phyloP scores from a whole-genome alignment of 2,329 filamentous ascomycete species.

The Ophiostoma sp. region DNA sequence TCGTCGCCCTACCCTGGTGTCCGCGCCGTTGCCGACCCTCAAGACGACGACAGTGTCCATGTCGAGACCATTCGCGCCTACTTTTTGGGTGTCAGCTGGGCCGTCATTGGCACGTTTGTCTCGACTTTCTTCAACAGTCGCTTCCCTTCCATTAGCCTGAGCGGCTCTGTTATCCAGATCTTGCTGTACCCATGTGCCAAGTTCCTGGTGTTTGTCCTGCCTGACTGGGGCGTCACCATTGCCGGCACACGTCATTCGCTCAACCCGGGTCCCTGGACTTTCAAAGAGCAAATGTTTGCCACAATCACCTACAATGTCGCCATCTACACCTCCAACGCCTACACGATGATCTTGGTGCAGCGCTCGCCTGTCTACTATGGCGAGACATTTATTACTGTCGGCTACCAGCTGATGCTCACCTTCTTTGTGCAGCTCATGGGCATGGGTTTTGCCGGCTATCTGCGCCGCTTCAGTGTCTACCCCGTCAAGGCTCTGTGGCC shows the following conservation, averaged over 20 bases:
- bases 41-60: conserved; percentile 40
- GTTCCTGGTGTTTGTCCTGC: conserved; percentile 45
- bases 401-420: conserved; percentile 44
- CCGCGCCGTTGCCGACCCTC: conserved; percentile 42
- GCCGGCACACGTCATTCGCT: conserved; percentile 42
- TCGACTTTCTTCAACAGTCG: conserved; percentile 45
- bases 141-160: conserved; percentile 42
- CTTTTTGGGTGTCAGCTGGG: conserved; percentile 44
- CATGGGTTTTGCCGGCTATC: conserved; percentile 45
- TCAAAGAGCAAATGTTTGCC: conserved; percentile 46
- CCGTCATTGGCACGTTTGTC: conserved; percentile 43
- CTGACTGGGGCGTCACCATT: conserved; percentile 47
- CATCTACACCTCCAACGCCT: conserved; percentile 40
- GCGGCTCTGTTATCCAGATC: conserved; percentile 46
- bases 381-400: conserved; percentile 43
- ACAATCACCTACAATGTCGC: conserved; percentile 44
- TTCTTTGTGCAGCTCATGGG: conserved; percentile 46
- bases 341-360: conserved; percentile 41
- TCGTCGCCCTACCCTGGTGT: conserved; percentile 47
- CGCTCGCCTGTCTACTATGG: conserved; percentile 44
- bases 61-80: conserved; percentile 47
- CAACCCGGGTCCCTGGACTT: conserved; percentile 46
- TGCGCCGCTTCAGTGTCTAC: conserved; percentile 43
- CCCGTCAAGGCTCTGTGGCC: conserved; percentile 46
- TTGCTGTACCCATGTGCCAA: conserved; percentile 50